Evolutionary conservation across 352 stramenopile genomes (phyloP).

Genomic region (Pythium chondricola): DNA sequence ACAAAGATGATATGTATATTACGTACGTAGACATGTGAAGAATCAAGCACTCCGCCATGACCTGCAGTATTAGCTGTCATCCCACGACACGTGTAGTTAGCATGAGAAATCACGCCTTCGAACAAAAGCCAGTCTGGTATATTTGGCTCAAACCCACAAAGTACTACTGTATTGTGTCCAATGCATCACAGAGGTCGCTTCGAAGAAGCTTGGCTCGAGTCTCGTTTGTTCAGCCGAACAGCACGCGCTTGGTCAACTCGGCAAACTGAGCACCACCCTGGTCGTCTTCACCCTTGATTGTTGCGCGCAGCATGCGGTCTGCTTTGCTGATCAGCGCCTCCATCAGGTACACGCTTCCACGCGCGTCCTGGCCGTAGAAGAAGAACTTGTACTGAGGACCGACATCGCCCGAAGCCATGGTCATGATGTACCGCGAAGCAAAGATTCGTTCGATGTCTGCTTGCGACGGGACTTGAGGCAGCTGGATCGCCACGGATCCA

Average conservation of each 20-base stretch:
- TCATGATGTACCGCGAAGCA: constrained; percentile 46
- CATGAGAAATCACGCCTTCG: no score
- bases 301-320: constrained; percentile 46
- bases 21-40: no score
- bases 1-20: no score
- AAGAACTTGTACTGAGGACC: constrained; percentile 83
- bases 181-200: no score
- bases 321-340: constrained; percentile 76
- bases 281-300: constrained; percentile 71
- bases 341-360: constrained; percentile 54
- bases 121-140: no score
- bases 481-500: constrained; percentile 47
- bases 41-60: no score
- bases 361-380: constrained; percentile 72
- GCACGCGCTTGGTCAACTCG: constrained; percentile 53
- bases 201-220: no score
- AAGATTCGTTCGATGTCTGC: constrained; percentile 66
- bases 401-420: constrained; percentile 77
- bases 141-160: no score
- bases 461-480: constrained; percentile 50
- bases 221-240: constrained; percentile 38
- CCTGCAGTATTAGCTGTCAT: no score
- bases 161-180: no score
- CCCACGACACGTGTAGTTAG: no score
- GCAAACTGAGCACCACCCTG: constrained; percentile 49